Percentiles rank a stretch among this genome's conserved stretches.
phyloP scores from a whole-genome alignment of 805 yeast genomes.

The Yamadazyma philogaea region DNA sequence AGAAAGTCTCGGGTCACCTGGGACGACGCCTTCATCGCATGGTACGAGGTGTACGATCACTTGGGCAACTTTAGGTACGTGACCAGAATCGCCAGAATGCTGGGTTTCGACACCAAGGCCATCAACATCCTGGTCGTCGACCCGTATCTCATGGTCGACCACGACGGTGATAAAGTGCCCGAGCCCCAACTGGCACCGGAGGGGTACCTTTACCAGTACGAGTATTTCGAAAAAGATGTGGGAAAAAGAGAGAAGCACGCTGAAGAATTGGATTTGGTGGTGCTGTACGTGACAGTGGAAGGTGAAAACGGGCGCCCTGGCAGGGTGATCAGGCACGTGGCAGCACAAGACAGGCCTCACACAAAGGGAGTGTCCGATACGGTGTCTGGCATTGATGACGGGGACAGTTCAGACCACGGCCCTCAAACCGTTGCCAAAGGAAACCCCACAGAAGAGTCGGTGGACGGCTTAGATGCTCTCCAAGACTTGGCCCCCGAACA shows the following conservation, averaged over 20 bases:
- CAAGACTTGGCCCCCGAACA: background rate
- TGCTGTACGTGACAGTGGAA: background rate
- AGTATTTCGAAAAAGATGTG: background rate
- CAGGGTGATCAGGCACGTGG: background rate
- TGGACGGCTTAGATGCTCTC: background rate
- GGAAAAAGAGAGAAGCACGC: background rate
- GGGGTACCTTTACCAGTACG: conserved; percentile 6
- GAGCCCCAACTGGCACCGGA: conserved; percentile 4
- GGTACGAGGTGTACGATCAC: conserved; percentile 38
- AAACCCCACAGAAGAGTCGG: background rate
- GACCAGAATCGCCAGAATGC: conserved; percentile 25
- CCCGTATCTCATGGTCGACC: conserved; percentile 30
- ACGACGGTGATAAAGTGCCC: conserved; percentile 27
- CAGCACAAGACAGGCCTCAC: background rate
- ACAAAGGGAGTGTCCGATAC: too few species aligned
- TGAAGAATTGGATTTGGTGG: background rate
- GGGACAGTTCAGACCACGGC: too few species aligned
- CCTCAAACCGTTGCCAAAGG: too few species aligned
- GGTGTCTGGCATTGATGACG: too few species aligned
- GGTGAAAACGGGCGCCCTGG: background rate
- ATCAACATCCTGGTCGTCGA: conserved; percentile 21
- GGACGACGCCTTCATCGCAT: conserved; percentile 30
- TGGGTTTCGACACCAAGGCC: conserved; percentile 7
- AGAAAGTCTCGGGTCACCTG: conserved; percentile 16
- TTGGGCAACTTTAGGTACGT: conserved; percentile 29